Base-by-base conservation (phyloP, 2,329 filamentous ascomycete species). In the Ophiostoma sp. region DNA sequence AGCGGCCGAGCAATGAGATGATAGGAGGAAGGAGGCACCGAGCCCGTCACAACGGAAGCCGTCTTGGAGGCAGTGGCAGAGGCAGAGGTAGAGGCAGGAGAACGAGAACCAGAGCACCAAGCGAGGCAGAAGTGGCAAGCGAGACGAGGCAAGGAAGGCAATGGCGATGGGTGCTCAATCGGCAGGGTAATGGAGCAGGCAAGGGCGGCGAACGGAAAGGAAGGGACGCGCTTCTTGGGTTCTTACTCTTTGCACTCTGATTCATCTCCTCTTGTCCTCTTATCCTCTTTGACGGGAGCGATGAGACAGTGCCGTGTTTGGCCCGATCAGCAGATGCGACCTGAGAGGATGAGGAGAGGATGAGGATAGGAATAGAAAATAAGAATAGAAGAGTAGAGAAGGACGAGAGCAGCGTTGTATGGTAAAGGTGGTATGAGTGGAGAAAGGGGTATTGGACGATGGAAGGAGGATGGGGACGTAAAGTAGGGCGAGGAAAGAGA, bases 1-100 rank as follows among this genome's bases (percentile, higher is more conserved):
- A 60, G 42, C 64, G 27, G 6, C 63, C 18, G 38, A 38, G 52
- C 63, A 64, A 64, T 64, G 42, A 38, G 6, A 11, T 55, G 6
- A 55, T 55, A 55, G 49, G 49, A 55, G 49, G 49, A 55, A 55
- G 49, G 49, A 55, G 14, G 49, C n/a, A 47, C 12, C 12, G n/a
- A 16, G 12, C n/a, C 49, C 49, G 49, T 27, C 49, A 9, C 4
- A 9, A 55, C 49, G 49, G 49, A 8, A 55, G 12, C 27, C 49
- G 49, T 4, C 27, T 36, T 52, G 6, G n/a, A 27, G 9, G n/a
- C 27, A n/a, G 16, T 27, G n/a, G 49, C 49, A 55, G 49, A 27
- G 3, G 27, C 7, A 60, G 27, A 42, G 27, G 27, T 27, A 27
- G 27, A 27, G 27, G 27, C 27, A 27, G 27, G 27, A 27, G 27